Evolutionary conservation across 352 stramenopile species (phyloP), one percentile per base, ranked within the genome.

Genomic region (Globisporangium parvum): DNA sequence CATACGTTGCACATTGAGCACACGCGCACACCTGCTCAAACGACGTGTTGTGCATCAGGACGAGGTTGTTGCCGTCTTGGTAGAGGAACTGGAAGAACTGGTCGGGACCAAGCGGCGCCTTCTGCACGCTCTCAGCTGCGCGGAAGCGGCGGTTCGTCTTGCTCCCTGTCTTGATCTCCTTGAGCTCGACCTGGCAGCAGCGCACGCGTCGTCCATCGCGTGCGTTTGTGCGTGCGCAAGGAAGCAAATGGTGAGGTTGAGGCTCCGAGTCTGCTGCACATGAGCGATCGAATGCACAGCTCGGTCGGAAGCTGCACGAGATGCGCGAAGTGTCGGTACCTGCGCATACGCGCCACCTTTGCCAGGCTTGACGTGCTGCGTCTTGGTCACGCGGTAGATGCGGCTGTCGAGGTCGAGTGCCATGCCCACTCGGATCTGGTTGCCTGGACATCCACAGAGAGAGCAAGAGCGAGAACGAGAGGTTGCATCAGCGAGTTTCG

Each of bases 101-200:
- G 49, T 92, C 82, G 1, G 73, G 82, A 0, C 75, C 80, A 9
- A 94, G 62, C 11, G 85, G 75, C 12, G 82, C 85, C 67, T 94
- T 92, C 53, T 77, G 73, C 26, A 94, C 80, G 9, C 56, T 87
- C 69, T 94, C 85, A 3, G 85, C 80, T 6, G 85, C 79, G 23
- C 85, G 82, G 63, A 94, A 93, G 47, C 85, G 85, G 28, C 76
- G 74, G 62, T 86, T 94, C 46, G 80, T 91, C 69, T 88, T 93
- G 69, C 67, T 74, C 55, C 85, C 85, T 0, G 82, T 92, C 73
- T 91, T 92, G 53, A 93, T 90, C 63, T 94, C 85, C 63, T 90
- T 92, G 20, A 94, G 63, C 49, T 94, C 85, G 2, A 71, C 80
- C 77, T 93, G 35, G 41, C 6, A 37, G 31, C 31, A 37, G 31